Evolutionary conservation across 2,329 filamentous ascomycete species (phyloP).

Genomic region (Colletotrichum caudatum): DNA sequence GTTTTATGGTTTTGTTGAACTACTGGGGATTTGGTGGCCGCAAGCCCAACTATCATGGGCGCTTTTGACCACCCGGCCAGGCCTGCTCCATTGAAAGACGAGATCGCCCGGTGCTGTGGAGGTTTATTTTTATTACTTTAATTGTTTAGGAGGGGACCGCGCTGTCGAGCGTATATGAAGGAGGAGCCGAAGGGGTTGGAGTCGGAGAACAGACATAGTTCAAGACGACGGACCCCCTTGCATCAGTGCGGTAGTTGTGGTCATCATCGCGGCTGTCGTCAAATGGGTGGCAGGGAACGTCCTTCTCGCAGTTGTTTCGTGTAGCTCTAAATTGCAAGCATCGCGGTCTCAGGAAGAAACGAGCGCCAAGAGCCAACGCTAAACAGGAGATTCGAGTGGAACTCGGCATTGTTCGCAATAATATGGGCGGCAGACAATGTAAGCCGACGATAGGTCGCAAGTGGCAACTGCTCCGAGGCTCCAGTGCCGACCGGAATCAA

Average conservation of each 20-base stretch:
- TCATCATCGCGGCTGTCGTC: slow-evolving; percentile 22
- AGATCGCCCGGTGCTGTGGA: slow-evolving; percentile 21
- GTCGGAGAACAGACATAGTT: background rate
- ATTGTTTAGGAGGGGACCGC: background rate
- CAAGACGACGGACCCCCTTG: slow-evolving; percentile 7
- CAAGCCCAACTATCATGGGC: slow-evolving; percentile 1
- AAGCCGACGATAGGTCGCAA: slow-evolving; percentile 16
- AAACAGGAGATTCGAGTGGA: slow-evolving; percentile 33
- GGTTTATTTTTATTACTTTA: background rate
- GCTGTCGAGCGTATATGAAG: background rate
- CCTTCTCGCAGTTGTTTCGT: slow-evolving; percentile 31
- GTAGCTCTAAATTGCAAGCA: slow-evolving; percentile 15
- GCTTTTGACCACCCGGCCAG: slow-evolving; percentile 12
- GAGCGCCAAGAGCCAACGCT: slow-evolving; percentile 4
- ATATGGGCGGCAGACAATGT: background rate
- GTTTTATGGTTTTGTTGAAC: slow-evolving; percentile 29
- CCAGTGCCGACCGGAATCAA: background rate
- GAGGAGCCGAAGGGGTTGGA: background rate
- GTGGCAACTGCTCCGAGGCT: slow-evolving; percentile 1
- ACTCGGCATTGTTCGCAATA: slow-evolving; percentile 13
- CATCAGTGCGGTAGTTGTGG: slow-evolving; percentile 39
- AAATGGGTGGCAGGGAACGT: slow-evolving; percentile 11
- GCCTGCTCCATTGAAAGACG: slow-evolving; percentile 14
- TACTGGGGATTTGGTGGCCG: slow-evolving; percentile 21
- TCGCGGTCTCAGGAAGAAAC: slow-evolving; percentile 5